Conservation (phyloP, 2,329 filamentous ascomycete species). For the Phaeosphaeria sp. region DNA sequence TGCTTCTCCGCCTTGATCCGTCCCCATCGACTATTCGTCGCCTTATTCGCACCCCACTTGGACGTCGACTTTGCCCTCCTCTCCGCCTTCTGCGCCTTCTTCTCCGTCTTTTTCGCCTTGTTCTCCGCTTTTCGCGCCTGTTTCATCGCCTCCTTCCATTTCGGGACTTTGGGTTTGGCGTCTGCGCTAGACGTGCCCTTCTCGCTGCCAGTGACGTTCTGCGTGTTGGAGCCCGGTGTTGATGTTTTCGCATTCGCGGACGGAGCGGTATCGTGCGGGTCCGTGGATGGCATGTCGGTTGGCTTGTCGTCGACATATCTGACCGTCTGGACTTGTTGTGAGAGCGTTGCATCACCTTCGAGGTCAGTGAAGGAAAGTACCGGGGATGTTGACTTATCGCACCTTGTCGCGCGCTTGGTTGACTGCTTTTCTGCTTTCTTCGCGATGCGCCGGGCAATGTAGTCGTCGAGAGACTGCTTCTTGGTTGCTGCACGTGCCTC, state of each 20-base stretch:
- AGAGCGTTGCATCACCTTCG: conserved; percentile 11
- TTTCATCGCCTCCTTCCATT: neutral
- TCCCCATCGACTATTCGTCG: neutral
- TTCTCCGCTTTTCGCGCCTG: conserved; percentile 17
- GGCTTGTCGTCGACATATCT: neutral
- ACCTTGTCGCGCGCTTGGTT: conserved; percentile 17
- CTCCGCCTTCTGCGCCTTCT: conserved; percentile 5
- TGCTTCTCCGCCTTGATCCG: neutral
- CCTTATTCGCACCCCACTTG: neutral
- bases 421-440: conserved; percentile 44
- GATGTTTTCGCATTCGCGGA: neutral
- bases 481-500: conserved; percentile 46
- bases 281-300: too few relatives aligned
- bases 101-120: conserved; percentile 8
- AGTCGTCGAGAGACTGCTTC: conserved; percentile 47
- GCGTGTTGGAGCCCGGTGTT: neutral
- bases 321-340: conserved; percentile 5
- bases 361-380: conserved; percentile 19
- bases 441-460: conserved; percentile 40
- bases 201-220: neutral
- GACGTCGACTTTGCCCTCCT: neutral
- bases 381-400: neutral
- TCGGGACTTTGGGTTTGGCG: neutral
- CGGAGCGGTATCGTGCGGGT: neutral
- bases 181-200: neutral